A percentile compares a stretch with the other conserved stretches of the same genome.
Conservation (phyloP, 1,284 basidiomycete genomes). For the Singerocomus rubriflavus region DNA sequence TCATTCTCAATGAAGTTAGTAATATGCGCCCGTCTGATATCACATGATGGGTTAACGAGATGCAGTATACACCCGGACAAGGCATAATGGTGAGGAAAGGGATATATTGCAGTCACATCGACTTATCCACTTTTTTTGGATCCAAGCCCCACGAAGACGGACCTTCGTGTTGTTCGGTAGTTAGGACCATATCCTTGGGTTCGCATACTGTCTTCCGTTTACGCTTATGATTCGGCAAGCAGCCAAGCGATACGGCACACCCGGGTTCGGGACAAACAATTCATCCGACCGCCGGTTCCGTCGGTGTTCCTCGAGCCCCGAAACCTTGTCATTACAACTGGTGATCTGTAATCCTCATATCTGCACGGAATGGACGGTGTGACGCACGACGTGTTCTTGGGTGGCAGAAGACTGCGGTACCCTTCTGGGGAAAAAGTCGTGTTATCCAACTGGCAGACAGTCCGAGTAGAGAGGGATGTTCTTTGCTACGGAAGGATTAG, state of each 20-base stretch:
- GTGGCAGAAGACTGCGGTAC: slow-evolving; percentile 17
- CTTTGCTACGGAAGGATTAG: slow-evolving; percentile 63
- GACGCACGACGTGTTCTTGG: slow-evolving; percentile 45
- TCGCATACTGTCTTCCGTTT: slow-evolving; percentile 82
- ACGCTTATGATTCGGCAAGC: slow-evolving; percentile 48
- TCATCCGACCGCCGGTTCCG: slow-evolving; percentile 57
- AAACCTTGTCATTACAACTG: slow-evolving; percentile 76
- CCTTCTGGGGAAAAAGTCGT: slow-evolving; percentile 30
- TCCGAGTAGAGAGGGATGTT: slow-evolving; percentile 41
- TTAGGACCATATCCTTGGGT: slow-evolving; percentile 86
- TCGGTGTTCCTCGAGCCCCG: slow-evolving; percentile 81
- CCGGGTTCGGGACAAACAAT: slow-evolving; percentile 49
- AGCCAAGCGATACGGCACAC: slow-evolving; percentile 15
- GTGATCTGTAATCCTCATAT: slow-evolving; percentile 62
- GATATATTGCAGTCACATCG: slow-evolving; percentile 1
- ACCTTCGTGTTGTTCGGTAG: slow-evolving; percentile 81
- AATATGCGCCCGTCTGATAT: slow-evolving; percentile 4
- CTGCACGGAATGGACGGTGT: slow-evolving; percentile 72
- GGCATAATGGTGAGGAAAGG: slow-evolving; percentile 76
- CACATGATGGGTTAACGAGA: slow-evolving; percentile 10
- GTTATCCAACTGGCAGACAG: slow-evolving; percentile 56
- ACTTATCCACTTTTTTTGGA: slow-evolving; percentile 4
- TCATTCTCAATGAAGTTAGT: slow-evolving; percentile 79
- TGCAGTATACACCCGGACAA: slow-evolving; percentile 81
- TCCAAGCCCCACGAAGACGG: slow-evolving; percentile 90